Evolutionary conservation across 805 yeast genomes (phyloP), one percentile per base, ranked within the genome.

Genomic region (Teunomyces aglyptinius): DNA sequence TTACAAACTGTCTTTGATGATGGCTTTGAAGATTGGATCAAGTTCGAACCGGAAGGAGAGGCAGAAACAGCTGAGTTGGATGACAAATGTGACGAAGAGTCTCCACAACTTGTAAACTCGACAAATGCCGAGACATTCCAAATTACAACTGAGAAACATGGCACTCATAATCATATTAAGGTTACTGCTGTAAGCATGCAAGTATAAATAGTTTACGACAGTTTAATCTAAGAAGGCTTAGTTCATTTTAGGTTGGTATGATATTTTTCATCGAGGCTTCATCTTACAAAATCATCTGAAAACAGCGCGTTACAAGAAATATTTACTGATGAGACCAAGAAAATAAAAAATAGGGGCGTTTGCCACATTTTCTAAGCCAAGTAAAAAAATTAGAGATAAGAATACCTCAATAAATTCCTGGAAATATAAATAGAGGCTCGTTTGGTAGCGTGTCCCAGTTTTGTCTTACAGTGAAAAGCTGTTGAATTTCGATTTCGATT

Each of bases 11-110:
- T 57, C 10, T 71, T 64, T 48, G 64, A 63, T 18, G 77, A 73
- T 51, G 77, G 77, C 1, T 73, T 73, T 51, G 77, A 72, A 45
- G 72, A 67, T 34, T 73, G 77, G 78, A 55, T 67, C 12, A 38
- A 52, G 24, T 57, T 62, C 32, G 62, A 52, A 26, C 41, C 38
- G 22, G 47, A 44, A 6, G 28, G 28, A 4, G 26, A 20, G 11
- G 38, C 27, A 3, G 28, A 29, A 13, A 22, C 28, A n/a, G 29
- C 35, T 6, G 38, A 38, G 20, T 41, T 16, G 7, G 43, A 42
- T n/a, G 35, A 42, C 6, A 44, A 41, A 13, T 11, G 8, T 6
- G 28, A n/a, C 15, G 35, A 38, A 15, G 16, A 33, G 15, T 2
- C 13, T 19, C 26, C 8, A 24, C 26, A 7, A 8, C 10, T 24